phyloP scores from a whole-genome alignment of 23 red algal species.

The Gracilaria gracilis region DNA sequence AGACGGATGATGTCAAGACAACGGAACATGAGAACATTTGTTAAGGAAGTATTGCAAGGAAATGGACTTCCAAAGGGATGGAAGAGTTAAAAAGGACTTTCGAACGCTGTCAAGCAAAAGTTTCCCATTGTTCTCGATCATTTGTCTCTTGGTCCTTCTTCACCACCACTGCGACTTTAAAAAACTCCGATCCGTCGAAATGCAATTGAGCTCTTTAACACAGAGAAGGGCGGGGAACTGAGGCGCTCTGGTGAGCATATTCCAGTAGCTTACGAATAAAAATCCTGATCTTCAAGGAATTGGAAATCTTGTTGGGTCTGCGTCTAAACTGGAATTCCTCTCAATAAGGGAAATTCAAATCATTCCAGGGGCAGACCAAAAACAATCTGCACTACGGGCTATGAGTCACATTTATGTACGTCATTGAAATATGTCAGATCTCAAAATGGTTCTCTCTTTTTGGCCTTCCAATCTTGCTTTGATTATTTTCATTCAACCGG shows the following conservation, averaged over 20 bases:
- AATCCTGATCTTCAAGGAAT: neutral
- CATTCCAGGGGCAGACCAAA: neutral
- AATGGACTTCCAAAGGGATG: neutral
- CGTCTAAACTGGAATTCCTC: neutral
- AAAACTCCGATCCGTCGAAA: neutral
- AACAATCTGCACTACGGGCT: neutral
- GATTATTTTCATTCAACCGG: slow-evolving; percentile 1
- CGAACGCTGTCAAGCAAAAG: neutral
- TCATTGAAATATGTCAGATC: neutral
- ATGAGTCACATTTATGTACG: neutral
- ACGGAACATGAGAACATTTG: neutral
- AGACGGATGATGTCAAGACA: neutral
- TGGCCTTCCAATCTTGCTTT: neutral
- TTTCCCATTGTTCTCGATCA: neutral
- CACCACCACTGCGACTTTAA: neutral
- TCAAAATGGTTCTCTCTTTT: neutral
- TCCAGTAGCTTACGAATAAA: neutral
- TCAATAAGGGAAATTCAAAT: neutral
- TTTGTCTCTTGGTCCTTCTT: neutral
- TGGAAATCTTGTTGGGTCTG: neutral
- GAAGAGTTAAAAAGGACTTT: neutral
- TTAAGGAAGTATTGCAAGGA: neutral
- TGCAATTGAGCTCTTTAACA: neutral
- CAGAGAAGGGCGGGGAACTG: neutral
- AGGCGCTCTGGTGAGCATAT: neutral